Base-by-base conservation (phyloP, 2,329 filamentous ascomycete species). In the Pseudogymnoascus sp. region DNA sequence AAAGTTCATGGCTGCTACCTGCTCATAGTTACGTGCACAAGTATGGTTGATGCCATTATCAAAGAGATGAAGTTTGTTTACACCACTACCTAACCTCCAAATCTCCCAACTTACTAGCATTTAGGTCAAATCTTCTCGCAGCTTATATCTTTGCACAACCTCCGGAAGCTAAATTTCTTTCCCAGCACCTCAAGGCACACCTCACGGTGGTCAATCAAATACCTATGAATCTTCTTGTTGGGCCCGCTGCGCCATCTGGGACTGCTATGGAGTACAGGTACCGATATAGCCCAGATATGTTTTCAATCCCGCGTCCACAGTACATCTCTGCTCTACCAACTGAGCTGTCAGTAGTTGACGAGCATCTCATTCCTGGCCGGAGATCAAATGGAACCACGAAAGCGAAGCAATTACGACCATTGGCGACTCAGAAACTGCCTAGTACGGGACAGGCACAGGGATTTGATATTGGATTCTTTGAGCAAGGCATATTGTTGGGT, bases 131-230 rank as follows among this genome's bases (percentile, higher is more conserved):
- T 1, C 64, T 61, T 13, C 63, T 68, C 42, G 81, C 81, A 19
- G 75, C 78, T 2, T 86, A 84, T 67, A 74, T 82, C 65, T 87
- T 85, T 69, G 78, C 79, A 8, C 74, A 74, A 21, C 74, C 79
- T 0, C 66, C 74, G 1, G 74, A 80, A 2, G 82, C 79, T 14
- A 87, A 87, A 70, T 88, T 87, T 66, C 75, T 87, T 4, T 76
- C 78, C 6, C 82, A 87, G 66, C 85, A 82, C 70, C 73, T 86
- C 37, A 68, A 76, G 7, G 75, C 82, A 2, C 74, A 79, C 11
- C 70, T 79, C 0, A 79, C 80, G 0, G 82, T 81, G 69, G 74
- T 83, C 63, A 87, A 87, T 70, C 80, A 85, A 61, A 77, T 87
- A 6, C 84, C 85, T 0, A 66, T 74, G 1, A 77, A 81, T 35